A percentile compares a stretch with the other conserved stretches of the same genome.
These are phyloP conservation scores for Vanrija pseudolonga DNA, from an alignment of 1,284 basidiomycete genomes.

Conservation along the genomic window DNA sequence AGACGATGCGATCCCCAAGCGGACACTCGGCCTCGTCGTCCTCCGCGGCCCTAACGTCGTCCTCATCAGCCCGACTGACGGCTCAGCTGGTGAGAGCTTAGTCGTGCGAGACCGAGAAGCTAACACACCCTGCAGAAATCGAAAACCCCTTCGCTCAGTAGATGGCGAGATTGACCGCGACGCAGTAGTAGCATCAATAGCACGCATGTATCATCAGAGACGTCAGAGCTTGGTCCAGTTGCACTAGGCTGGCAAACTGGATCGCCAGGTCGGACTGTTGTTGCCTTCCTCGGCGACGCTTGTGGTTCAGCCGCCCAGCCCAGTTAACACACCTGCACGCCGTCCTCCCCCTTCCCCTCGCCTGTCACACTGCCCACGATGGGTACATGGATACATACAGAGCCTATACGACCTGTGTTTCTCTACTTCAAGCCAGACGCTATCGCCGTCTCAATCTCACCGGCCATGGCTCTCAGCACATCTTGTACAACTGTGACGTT, in stretches of 20 bases:
- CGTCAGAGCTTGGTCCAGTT: too few relatives aligned
- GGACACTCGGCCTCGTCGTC: constrained; percentile 77
- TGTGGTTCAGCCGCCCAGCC: too few relatives aligned
- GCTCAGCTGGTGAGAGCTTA: constrained; percentile 59
- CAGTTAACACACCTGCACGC: too few relatives aligned
- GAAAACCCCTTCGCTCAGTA: constrained; percentile 43
- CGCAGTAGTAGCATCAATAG: too few relatives aligned
- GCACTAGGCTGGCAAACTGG: too few relatives aligned
- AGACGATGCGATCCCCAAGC: constrained; percentile 61
- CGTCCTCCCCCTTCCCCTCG: too few relatives aligned
- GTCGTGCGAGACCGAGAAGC: background rate
- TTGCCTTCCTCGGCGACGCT: too few relatives aligned
- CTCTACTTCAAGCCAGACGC: constrained; percentile 4
- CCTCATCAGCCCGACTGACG: constrained; percentile 86
- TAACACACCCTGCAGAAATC: constrained; percentile 34
- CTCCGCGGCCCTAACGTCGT: constrained; percentile 89
- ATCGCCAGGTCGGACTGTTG: too few relatives aligned
- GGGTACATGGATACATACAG: too few relatives aligned
- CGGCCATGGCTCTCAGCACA: constrained; percentile 13
- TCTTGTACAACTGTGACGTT: constrained; percentile 10
- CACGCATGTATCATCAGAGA: too few relatives aligned
- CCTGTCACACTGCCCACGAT: too few relatives aligned
- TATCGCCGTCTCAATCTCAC: constrained; percentile 15
- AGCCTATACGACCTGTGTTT: background rate
- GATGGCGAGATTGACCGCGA: too few relatives aligned